Evolutionary conservation across 768 basidiomycete species (phyloP), one percentile per base, ranked within the genome.

Genomic region (Macrolepiota albuminosa): DNA sequence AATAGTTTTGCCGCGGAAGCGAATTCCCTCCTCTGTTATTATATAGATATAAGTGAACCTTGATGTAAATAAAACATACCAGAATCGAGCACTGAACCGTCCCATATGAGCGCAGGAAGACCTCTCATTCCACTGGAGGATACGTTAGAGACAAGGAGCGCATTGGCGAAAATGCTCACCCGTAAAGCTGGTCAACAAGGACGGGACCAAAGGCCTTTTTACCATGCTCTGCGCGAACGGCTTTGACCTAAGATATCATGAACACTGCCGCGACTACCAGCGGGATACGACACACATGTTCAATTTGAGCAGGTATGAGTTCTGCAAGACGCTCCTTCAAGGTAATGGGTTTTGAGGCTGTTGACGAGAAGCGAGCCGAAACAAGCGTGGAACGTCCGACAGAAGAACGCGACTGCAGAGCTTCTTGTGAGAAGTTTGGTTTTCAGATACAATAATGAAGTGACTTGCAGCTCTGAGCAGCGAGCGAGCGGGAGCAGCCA

Each of bases 1-100:
- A 69, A 96, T 96, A 58, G 93, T 93, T 76, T 91, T 92, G 61
- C 94, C 95, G 72, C 95, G 91, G 87, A 98, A 98, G 66, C 96
- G 93, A 70, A 98, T 98, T 59, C 96, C 96, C 80, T 97, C 95
- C 70, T 95, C 91, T 91, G 66, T 8, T n/a, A 18, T 31, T 40
- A 2, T 6, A 26, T 55, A 36, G 8, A 16, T 10, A 57, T 54
- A 34, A 63, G 59, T 60, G 56, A 63, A 46, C n/a, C 50, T 52
- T 58, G 36, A 39, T 26, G 42, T 42, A 61, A 47, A 36, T 51
- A 50, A 48, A 9, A 73, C 84, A 59, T 56, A 89, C 91, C 89
- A 56, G 96, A 85, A 71, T 98, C 96, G 63, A 98, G 87, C 61
- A 98, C 96, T 58, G 96, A 98, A 61, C 91, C 96, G 64, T 98